Percentiles rank a stretch among this genome's conserved stretches.
Evolutionary conservation across 495 filamentous ascomycete species (phyloP).

Genomic region (Hypomontagnella monticulosa): DNA sequence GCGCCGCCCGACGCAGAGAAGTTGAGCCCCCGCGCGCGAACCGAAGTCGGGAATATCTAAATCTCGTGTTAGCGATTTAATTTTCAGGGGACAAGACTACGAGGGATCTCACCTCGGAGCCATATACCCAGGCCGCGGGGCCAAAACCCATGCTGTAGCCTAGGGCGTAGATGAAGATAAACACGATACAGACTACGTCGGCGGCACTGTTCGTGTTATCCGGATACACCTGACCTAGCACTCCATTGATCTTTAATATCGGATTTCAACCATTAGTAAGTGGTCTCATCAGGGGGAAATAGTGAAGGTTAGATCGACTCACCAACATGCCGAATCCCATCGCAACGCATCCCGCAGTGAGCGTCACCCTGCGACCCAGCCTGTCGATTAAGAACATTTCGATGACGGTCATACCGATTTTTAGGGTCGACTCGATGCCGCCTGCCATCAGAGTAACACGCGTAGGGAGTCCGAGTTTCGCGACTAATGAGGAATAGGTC

Average conservation of each 20-base stretch:
- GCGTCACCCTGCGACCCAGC: conserved; percentile 54
- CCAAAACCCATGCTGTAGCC: conserved; percentile 67
- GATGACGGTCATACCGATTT: conserved; percentile 60
- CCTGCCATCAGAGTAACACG: conserved; percentile 58
- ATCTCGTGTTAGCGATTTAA: background rate
- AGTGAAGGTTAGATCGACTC: conserved; percentile 14
- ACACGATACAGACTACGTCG: conserved; percentile 63
- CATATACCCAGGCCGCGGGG: conserved; percentile 66
- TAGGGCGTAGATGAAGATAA: conserved; percentile 66
- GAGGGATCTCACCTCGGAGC: conserved; percentile 64
- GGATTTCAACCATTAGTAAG: conserved; percentile 4
- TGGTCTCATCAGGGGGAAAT: background rate
- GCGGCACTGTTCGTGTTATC: conserved; percentile 58
- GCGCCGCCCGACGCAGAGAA: conserved; percentile 60
- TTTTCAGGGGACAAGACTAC: background rate
- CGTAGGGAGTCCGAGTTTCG: conserved; percentile 54
- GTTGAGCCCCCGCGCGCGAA: conserved; percentile 62
- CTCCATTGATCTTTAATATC: conserved; percentile 67
- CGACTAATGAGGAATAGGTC: conserved; percentile 26
- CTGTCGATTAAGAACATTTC: conserved; percentile 62
- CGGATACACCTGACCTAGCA: conserved; percentile 60
- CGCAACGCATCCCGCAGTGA: conserved; percentile 53
- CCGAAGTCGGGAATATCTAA: conserved; percentile 64
- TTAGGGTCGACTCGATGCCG: conserved; percentile 61
- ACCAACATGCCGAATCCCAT: conserved; percentile 62